Evolutionary conservation across 345 rosid genomes (phyloP), one percentile per base, ranked within the genome.

Genomic region (Lepidium didymum): DNA sequence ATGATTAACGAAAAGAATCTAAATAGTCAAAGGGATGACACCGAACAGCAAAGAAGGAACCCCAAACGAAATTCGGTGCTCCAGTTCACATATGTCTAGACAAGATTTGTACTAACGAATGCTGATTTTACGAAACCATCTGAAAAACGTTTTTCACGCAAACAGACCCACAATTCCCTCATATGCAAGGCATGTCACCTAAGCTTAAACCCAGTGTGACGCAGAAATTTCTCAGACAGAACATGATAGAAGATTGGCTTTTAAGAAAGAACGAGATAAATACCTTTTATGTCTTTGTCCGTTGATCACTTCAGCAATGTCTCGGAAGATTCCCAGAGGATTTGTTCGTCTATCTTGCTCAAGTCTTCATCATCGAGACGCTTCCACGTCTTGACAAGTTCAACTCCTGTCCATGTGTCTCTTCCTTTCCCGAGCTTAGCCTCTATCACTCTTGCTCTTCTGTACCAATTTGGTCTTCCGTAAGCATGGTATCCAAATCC

Each of bases 401-500:
- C 58, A 15, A 83, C 86, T 62, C 83, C 86, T 49, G 38, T 68
- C 96, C 98, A 89, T 18, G 82, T 91, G 79, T 46, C 74, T 78
- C 41, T 60, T 27, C 79, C 76, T 79, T 78, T 83, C 63, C 76
- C 78, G 3, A 90, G 96, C 73, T 90, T 86, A 8, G 86, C 90
- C 70, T 74, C 61, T 43, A 92, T 80, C 43, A 89, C 77, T 75
- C 96, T 88, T 10, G 69, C 93, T 81, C 98, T 84, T 68, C 98
- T 79, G 2, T 78, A 70, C 93, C 87, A 90, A 23, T 90, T 86
- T 3, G 82, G 79, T 52, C 54, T 86, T 46, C 96, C 98, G 56
- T 90, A 92, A 10, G 83, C 98, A 23, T 90, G 98, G 77, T 92
- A 92, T 69, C 96, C 98, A 64, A 86, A 84, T 36, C 98, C 98